These are phyloP conservation scores for Groenewaldozyma sp. DNA, from an alignment of 1,139 yeast species.

Conservation along the genomic window DNA sequence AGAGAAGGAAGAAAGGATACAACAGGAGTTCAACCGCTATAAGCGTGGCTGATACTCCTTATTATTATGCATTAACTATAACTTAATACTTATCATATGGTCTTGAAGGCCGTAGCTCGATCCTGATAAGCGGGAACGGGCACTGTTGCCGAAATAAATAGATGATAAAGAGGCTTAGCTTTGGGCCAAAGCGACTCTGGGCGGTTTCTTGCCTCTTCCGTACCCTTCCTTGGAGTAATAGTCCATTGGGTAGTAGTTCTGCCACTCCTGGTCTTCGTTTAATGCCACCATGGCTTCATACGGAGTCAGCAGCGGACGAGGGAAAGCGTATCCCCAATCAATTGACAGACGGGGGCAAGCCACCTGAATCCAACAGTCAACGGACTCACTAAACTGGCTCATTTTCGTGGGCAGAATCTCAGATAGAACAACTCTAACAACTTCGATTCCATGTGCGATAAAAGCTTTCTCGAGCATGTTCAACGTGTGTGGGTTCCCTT, in stretches of 20 bases:
- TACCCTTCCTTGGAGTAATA: slow-evolving; percentile 86
- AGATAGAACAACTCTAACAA: slow-evolving; percentile 74
- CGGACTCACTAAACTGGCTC: slow-evolving; percentile 77
- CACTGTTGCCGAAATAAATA: no score
- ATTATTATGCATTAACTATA: no score
- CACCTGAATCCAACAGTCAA: slow-evolving; percentile 93
- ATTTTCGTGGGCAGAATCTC: slow-evolving; percentile 91
- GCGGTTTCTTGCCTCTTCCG: slow-evolving; percentile 76
- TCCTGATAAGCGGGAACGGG: no score
- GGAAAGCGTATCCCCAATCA: slow-evolving; percentile 98
- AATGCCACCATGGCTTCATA: slow-evolving; percentile 93
- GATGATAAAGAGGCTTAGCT: no score
- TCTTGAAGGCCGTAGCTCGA: no score
- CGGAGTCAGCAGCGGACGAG: slow-evolving; percentile 85
- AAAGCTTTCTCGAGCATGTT: slow-evolving; percentile 51
- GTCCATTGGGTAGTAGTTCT: slow-evolving; percentile 81
- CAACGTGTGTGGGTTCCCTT: slow-evolving; percentile 78
- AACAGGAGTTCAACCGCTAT: slow-evolving; percentile 11
- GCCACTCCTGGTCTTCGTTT: slow-evolving; percentile 63
- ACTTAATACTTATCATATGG: no score
- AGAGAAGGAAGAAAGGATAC: slow-evolving; percentile 13
- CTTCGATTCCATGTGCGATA: slow-evolving; percentile 47
- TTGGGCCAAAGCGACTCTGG: no score
- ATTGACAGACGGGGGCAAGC: slow-evolving; percentile 96
- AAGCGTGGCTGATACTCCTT: no score